phyloP scores from a whole-genome alignment of 2,329 filamentous ascomycete genomes.

The Graphilbum sp. region DNA sequence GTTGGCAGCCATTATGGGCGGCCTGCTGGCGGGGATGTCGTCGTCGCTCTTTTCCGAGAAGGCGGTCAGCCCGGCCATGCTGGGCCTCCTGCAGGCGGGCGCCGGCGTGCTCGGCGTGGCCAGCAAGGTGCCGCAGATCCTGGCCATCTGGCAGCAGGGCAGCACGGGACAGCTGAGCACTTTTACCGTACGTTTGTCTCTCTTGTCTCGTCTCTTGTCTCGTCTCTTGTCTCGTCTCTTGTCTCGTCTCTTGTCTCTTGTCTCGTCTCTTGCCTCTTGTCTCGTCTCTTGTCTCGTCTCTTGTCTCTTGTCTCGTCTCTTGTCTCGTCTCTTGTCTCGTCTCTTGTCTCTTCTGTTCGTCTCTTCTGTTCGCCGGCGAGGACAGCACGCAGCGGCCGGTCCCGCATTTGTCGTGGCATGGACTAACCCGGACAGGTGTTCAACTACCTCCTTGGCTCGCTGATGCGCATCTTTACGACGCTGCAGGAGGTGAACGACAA shows the following conservation, averaged over 20 bases:
- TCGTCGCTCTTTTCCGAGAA: conserved; percentile 53
- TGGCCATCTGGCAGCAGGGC: conserved; percentile 68
- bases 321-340: no score
- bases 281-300: no score
- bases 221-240: background rate
- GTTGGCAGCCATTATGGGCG: conserved; percentile 62
- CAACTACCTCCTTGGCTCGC: conserved; percentile 87
- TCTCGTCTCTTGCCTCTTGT: no score
- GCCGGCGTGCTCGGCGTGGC: conserved; percentile 71
- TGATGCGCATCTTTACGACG: conserved; percentile 93
- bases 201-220: background rate
- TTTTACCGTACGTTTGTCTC: conserved; percentile 49
- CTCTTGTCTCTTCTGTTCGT: no score
- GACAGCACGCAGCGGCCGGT: no score
- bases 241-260: no score
- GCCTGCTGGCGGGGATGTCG: conserved; percentile 51
- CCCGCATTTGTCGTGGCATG: no score
- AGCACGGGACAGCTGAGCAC: conserved; percentile 91
- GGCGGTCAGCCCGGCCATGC: conserved; percentile 49
- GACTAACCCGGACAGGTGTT: conserved; percentile 54
- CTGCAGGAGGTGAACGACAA: conserved; percentile 95
- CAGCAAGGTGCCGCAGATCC: conserved; percentile 88
- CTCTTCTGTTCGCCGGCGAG: no score
- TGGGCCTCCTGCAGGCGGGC: conserved; percentile 68
- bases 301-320: no score